Percentiles rank a stretch among this genome's conserved stretches.
These are phyloP conservation scores for Cercospora sp. DNA, from an alignment of 2,329 filamentous ascomycete species.

Conservation along the genomic window DNA sequence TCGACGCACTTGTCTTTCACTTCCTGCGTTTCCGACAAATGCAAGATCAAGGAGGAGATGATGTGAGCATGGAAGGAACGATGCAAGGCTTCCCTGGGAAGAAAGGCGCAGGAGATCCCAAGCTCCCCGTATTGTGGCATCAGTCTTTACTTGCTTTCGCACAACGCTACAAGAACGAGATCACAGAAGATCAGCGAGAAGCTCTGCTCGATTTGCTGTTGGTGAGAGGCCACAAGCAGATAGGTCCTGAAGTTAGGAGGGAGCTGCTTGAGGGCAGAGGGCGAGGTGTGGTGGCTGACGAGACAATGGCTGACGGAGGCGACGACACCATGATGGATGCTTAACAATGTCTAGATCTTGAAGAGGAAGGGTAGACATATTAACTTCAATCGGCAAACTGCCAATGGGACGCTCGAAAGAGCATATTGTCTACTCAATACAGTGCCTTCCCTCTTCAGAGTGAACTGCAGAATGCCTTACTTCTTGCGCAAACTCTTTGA, in stretches of 20 bases:
- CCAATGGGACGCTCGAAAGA: not conserved
- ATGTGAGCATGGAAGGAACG: slow-evolving; percentile 58
- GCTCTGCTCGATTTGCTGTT: slow-evolving; percentile 84
- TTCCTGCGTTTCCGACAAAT: slow-evolving; percentile 83
- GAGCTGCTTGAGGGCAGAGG: slow-evolving; percentile 87
- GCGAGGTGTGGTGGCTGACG: slow-evolving; percentile 70
- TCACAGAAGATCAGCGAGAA: slow-evolving; percentile 92
- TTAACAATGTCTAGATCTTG: slow-evolving; percentile 12
- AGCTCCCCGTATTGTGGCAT: slow-evolving; percentile 90
- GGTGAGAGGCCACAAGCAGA: slow-evolving; percentile 79
- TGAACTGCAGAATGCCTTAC: not conserved
- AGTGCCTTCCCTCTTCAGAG: not conserved
- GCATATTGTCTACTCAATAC: not conserved
- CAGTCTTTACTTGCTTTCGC: slow-evolving; percentile 90
- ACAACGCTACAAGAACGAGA: slow-evolving; percentile 91
- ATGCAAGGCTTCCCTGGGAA: slow-evolving; percentile 35
- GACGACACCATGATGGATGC: slow-evolving; percentile 82
- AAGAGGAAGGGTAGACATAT: not conserved
- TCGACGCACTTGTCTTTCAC: slow-evolving; percentile 94
- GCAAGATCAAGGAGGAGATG: slow-evolving; percentile 58
- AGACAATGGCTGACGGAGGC: slow-evolving; percentile 59
- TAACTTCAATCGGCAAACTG: not conserved
- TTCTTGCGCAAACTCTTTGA: not conserved
- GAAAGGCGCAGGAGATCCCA: slow-evolving; percentile 50
- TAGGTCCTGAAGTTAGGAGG: slow-evolving; percentile 86